Percentiles rank a stretch among this genome's conserved stretches.
These are phyloP conservation scores for Xylaria longipes DNA, from an alignment of 495 filamentous ascomycete genomes.

Conservation along the genomic window DNA sequence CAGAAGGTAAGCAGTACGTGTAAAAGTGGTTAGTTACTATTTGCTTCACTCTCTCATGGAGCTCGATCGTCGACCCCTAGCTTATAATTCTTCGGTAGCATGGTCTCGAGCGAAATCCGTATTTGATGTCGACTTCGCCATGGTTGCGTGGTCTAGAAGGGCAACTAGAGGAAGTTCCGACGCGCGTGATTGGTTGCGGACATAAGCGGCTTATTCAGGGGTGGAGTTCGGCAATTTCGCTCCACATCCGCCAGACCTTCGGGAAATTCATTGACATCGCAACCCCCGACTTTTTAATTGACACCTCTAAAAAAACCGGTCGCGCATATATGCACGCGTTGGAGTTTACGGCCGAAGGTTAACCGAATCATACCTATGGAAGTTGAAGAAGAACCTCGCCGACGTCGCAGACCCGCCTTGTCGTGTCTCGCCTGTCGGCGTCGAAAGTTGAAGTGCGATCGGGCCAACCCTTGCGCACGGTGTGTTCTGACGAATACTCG, in stretches of 20 bases:
- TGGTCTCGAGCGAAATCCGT: not conserved
- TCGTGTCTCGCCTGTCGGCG: constrained; percentile 57
- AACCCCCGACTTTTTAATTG: not conserved
- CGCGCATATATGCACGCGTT: not conserved
- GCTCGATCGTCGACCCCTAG: too few relatives aligned
- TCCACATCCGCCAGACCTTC: constrained; percentile 14
- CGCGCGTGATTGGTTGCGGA: constrained; percentile 16
- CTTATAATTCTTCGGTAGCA: not conserved
- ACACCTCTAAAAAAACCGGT: not conserved
- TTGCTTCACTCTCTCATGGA: too few relatives aligned
- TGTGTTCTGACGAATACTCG: constrained; percentile 42
- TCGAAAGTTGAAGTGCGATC: constrained; percentile 60
- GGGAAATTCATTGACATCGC: constrained; percentile 2
- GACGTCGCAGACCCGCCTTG: constrained; percentile 46
- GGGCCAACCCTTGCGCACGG: constrained; percentile 50
- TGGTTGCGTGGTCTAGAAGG: not conserved
- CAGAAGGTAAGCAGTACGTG: not conserved
- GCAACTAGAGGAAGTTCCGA: not conserved
- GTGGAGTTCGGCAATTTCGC: constrained; percentile 15
- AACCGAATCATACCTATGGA: constrained; percentile 24
- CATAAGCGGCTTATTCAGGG: constrained; percentile 22
- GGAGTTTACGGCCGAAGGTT: not conserved
- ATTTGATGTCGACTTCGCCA: not conserved
- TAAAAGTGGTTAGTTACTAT: too few relatives aligned
- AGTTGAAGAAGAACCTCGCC: constrained; percentile 35